Evolutionary conservation across 495 filamentous ascomycete genomes (phyloP).

Genomic region (Trichoderma orchidacearum): DNA sequence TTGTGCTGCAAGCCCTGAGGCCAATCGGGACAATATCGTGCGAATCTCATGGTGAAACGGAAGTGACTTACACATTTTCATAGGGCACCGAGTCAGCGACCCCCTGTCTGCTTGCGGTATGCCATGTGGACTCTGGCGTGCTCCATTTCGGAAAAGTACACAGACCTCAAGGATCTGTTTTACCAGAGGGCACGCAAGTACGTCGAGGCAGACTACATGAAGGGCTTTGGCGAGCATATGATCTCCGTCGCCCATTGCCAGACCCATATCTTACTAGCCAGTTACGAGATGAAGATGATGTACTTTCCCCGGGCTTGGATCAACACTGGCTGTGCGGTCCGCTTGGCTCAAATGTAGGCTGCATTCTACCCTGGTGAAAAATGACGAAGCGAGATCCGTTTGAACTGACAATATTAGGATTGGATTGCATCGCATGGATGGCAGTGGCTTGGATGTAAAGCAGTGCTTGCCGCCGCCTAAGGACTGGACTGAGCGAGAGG

Average conservation of each 20-base stretch:
- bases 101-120: slow-evolving; percentile 81
- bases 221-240: slow-evolving; percentile 77
- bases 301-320: slow-evolving; percentile 96
- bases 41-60: neutral
- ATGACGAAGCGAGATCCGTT: slow-evolving; percentile 3
- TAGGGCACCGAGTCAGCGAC: slow-evolving; percentile 65
- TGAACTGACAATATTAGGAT: slow-evolving; percentile 32
- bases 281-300: slow-evolving; percentile 95
- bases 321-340: slow-evolving; percentile 64
- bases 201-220: slow-evolving; percentile 79
- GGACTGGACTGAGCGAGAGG: slow-evolving; percentile 90
- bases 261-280: slow-evolving; percentile 63
- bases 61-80: slow-evolving; percentile 8
- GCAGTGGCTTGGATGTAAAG: slow-evolving; percentile 78
- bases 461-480: slow-evolving; percentile 72
- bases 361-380: neutral
- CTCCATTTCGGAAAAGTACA: slow-evolving; percentile 67
- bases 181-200: slow-evolving; percentile 85
- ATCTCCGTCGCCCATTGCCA: slow-evolving; percentile 74
- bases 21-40: no score
- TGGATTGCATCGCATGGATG: slow-evolving; percentile 81
- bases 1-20: no score
- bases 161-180: slow-evolving; percentile 63
- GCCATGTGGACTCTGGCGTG: slow-evolving; percentile 88
- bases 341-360: slow-evolving; percentile 63